These are phyloP conservation scores for Aurinia saxatilis DNA, from an alignment of 345 rosid species.

Conservation along the genomic window DNA sequence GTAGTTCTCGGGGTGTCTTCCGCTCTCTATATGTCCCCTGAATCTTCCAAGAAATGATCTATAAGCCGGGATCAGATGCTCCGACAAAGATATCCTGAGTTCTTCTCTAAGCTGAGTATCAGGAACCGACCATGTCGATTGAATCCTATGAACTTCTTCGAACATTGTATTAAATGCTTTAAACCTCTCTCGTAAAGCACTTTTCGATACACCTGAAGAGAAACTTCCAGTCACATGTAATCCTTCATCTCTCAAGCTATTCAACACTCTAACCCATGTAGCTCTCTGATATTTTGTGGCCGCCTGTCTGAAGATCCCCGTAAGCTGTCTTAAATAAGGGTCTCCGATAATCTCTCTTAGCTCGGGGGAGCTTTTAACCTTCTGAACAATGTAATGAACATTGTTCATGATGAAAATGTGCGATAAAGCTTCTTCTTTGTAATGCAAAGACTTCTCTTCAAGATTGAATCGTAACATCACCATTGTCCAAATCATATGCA, in stretches of 20 bases:
- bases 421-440: constrained; percentile 57
- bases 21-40: constrained; percentile 88
- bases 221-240: constrained; percentile 80
- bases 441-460: constrained; percentile 81
- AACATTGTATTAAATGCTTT: constrained; percentile 85
- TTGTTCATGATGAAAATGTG: constrained; percentile 92
- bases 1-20: constrained; percentile 90
- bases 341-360: constrained; percentile 87
- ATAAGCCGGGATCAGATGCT: constrained; percentile 80
- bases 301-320: constrained; percentile 61
- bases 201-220: constrained; percentile 78
- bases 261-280: constrained; percentile 73
- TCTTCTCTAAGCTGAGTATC: constrained; percentile 89
- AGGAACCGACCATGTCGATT: constrained; percentile 73
- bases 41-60: constrained; percentile 87
- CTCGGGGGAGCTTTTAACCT: constrained; percentile 71
- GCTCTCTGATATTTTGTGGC: constrained; percentile 95
- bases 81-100: constrained; percentile 79
- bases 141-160: constrained; percentile 85
- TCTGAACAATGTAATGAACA: constrained; percentile 88
- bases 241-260: constrained; percentile 90
- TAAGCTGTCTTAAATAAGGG: constrained; percentile 58
- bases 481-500: constrained; percentile 88
- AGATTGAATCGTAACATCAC: constrained; percentile 84
- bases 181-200: constrained; percentile 81